Conservation (phyloP, 805 yeast species). For the Tanozyma kutaoensis region DNA sequence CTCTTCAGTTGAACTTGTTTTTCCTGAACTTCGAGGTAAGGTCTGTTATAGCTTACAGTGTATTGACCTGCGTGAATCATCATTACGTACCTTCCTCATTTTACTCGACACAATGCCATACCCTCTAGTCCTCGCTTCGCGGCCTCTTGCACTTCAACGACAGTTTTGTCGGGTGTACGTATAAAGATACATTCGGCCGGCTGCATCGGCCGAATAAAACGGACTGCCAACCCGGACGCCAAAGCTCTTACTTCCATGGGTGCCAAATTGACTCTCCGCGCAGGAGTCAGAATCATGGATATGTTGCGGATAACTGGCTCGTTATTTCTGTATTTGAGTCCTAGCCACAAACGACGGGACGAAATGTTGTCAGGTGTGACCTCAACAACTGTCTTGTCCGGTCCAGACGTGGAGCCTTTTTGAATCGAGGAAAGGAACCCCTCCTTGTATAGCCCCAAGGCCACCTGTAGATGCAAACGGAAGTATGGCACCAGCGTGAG, state of each 20-base stretch:
- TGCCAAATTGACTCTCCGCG: slow-evolving; percentile 53
- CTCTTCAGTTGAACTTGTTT: slow-evolving; percentile 1
- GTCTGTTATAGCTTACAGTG: background rate
- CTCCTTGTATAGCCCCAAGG: slow-evolving; percentile 76
- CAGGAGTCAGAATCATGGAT: slow-evolving; percentile 73
- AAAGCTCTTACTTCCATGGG: slow-evolving; percentile 55
- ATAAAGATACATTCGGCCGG: slow-evolving; percentile 86
- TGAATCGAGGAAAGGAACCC: slow-evolving; percentile 81
- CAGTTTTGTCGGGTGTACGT: slow-evolving; percentile 27
- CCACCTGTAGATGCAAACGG: slow-evolving; percentile 69
- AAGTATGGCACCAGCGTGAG: slow-evolving; percentile 76
- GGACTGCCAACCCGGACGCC: slow-evolving; percentile 62
- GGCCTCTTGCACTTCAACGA: slow-evolving; percentile 79
- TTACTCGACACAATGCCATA: slow-evolving; percentile 70
- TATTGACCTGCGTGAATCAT: background rate
- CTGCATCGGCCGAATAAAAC: slow-evolving; percentile 67
- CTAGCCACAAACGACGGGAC: slow-evolving; percentile 82
- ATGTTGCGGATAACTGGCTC: slow-evolving; percentile 64
- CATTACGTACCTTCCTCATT: slow-evolving; percentile 10
- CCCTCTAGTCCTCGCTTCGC: slow-evolving; percentile 61
- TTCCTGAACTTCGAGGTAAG: slow-evolving; percentile 1
- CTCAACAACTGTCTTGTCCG: slow-evolving; percentile 63
- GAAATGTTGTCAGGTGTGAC: slow-evolving; percentile 81
- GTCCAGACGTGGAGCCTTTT: slow-evolving; percentile 75
- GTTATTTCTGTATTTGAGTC: slow-evolving; percentile 75